Conservation (phyloP, 2,329 filamentous ascomycete species). For the Calonectria pseudoreteaudii region DNA sequence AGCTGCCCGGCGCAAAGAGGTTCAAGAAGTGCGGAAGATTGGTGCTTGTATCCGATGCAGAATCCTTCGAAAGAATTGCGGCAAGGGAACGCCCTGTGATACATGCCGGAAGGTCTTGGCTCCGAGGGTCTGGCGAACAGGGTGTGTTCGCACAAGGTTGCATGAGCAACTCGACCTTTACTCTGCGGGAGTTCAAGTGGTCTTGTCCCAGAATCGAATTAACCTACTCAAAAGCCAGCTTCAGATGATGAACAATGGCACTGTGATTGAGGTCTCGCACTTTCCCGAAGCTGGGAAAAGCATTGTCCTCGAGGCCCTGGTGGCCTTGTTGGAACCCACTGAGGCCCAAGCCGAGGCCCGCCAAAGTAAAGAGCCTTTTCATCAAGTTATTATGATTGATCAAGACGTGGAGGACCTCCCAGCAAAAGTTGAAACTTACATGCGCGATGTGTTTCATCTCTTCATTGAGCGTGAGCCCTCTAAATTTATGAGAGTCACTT, state of each 20-base stretch:
- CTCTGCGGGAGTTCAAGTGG: slow-evolving; percentile 72
- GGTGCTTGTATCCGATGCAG: slow-evolving; percentile 75
- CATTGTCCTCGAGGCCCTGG: slow-evolving; percentile 53
- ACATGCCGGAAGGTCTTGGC: slow-evolving; percentile 73
- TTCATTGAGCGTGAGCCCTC: slow-evolving; percentile 72
- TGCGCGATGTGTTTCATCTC: slow-evolving; percentile 67
- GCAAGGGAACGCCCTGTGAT: slow-evolving; percentile 71
- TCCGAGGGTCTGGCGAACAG: slow-evolving; percentile 73
- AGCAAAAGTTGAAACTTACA: slow-evolving; percentile 69
- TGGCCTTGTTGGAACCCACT: slow-evolving; percentile 49
- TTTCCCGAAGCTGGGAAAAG: slow-evolving; percentile 64
- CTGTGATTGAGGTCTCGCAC: slow-evolving; percentile 68
- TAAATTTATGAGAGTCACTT: slow-evolving; percentile 68
- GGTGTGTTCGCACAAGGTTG: slow-evolving; percentile 72
- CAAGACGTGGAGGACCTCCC: slow-evolving; percentile 71
- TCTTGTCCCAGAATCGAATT: slow-evolving; percentile 70
- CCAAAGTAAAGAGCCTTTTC: slow-evolving; percentile 48
- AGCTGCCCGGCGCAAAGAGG: slow-evolving; percentile 69
- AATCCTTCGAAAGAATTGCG: slow-evolving; percentile 75
- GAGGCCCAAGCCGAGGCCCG: slow-evolving; percentile 50
- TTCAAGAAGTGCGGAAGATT: slow-evolving; percentile 73
- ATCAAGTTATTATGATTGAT: slow-evolving; percentile 67
- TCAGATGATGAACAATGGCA: slow-evolving; percentile 60
- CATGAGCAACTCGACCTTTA: slow-evolving; percentile 73
- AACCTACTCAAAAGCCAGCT: slow-evolving; percentile 65